Evolutionary conservation across 1,139 yeast genomes (phyloP).

Genomic region (Kluyveromyces sp.): DNA sequence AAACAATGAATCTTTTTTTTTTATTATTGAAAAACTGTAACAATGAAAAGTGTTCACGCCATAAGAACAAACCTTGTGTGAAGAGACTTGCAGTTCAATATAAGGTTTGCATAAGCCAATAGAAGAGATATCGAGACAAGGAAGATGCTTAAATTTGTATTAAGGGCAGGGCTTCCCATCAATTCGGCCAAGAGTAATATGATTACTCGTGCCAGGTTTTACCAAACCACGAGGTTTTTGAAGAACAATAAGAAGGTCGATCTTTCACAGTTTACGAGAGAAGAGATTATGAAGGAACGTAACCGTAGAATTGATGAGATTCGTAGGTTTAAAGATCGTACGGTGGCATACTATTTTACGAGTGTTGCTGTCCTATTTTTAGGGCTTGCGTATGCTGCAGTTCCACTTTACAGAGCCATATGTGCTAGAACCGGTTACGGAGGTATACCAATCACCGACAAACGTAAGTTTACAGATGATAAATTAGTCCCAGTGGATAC

Average conservation of each 20-base stretch:
- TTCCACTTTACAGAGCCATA: slow-evolving; percentile 83
- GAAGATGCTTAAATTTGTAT: background rate
- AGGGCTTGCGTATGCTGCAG: slow-evolving; percentile 84
- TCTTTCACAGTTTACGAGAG: slow-evolving; percentile 28
- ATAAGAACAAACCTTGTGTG: too few relatives aligned
- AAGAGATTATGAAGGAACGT: slow-evolving; percentile 30
- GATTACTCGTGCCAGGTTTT: background rate
- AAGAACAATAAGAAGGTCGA: slow-evolving; percentile 12
- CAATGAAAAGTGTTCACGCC: too few relatives aligned
- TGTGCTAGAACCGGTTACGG: slow-evolving; percentile 97
- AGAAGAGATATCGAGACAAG: background rate
- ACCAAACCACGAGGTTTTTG: slow-evolving; percentile 2
- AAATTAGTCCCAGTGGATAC: slow-evolving; percentile 84
- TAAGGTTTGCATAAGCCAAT: background rate
- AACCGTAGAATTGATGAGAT: slow-evolving; percentile 28
- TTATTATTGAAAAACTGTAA: too few relatives aligned
- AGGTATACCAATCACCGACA: slow-evolving; percentile 89
- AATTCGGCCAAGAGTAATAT: background rate
- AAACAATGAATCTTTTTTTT: too few relatives aligned
- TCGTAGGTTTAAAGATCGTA: slow-evolving; percentile 32
- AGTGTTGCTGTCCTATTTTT: slow-evolving; percentile 66
- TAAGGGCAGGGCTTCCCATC: slow-evolving; percentile 1
- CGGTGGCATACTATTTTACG: slow-evolving; percentile 66
- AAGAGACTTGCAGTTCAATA: too few relatives aligned
- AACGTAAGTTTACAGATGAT: slow-evolving; percentile 73